Base-by-base conservation (phyloP, 805 yeast genomes). In the Ogataea polymorpha region DNA sequence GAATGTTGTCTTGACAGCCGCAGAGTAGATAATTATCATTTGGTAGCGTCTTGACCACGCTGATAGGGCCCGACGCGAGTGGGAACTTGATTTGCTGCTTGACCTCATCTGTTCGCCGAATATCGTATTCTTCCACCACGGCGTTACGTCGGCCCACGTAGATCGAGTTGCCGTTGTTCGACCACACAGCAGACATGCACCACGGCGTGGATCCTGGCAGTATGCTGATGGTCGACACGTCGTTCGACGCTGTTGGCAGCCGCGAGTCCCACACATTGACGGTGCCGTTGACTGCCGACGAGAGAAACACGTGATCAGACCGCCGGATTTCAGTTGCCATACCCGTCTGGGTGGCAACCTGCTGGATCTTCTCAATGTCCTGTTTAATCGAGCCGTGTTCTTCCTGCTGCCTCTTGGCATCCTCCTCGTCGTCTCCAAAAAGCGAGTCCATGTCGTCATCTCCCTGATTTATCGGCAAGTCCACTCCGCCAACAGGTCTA, bases 151-250 rank as follows among this genome's bases (percentile, higher is more conserved):
- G 74, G 0, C 98, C 99, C 3, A 81, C 88, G 56, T 72, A 91
- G 5, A 89, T 71, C 30, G 67, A 71, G 42, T 86, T 81, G 9
- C 99, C 99, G 54, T 83, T 82, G 37, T 70, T 69, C 7, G 96
- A 82, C 97, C 98, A 91, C 41, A 86, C 78, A 0, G 96, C 78
- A 6, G 87, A 76, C 74, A 84, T 80, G 61, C 96, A 84, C 98
- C 98, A 93, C 0, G 98, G 98, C 0, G 98, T 96, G 0, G 83
- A 74, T 1, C 77, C 78, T 8, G 73, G 66, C 1, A 87, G 81
- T 1, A 81, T 74, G 0, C 74, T 57, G 21, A 63, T 49, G 13
- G 48, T 39, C 2, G 50, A 25, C 10, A 60, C 62, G 20, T 50
- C 38, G 23, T 53, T 52, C 1, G 51, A 18, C 3, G 44, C 32